Base-by-base conservation (phyloP, 2,329 filamentous ascomycete genomes). In the Byssochlamys sp. region DNA sequence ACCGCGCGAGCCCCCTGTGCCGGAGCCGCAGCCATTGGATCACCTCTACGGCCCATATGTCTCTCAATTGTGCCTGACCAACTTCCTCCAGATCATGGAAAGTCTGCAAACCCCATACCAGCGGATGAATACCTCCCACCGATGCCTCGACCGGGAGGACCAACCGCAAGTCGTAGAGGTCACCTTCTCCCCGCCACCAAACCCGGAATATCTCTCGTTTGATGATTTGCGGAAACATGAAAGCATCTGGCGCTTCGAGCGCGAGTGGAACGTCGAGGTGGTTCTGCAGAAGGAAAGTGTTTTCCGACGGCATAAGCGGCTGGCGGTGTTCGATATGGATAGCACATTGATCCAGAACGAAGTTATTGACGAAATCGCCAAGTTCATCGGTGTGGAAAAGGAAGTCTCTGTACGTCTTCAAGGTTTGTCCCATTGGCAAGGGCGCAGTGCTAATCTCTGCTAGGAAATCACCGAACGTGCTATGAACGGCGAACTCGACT, bases 321-420 rank as follows among this genome's bases (percentile, higher is more conserved):
- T 97, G 10, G 91, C 92, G 2, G 90, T 96, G 31, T 99, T 99
- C 69, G 94, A 99, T 73, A 99, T 99, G 94, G 94, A 99, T 77
- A 94, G 88, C 73, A 99, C 94, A 0, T 82, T 99, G 59, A 97
- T 99, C 71, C 88, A 92, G 56, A 91, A 99, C 73, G 94, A 99
- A 77, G 91, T 96, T 60, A 97, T 99, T 69, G 94, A 99, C 73
- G 86, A 97, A 67, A 86, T 99, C 57, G 94, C 94, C 3, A 85
- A 88, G 56, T 88, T 88, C 39, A 84, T 96, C 1, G 89, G 90
- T 55, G 82, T 95, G n/a, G 85, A 90, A 65, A 85, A 85, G 55
- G 79, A 89, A 66, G 92, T 99, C 45, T 88, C 90, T 9, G 84
- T 78, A 69, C 33, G 5, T 53, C 7, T 33, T 12, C 10, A 25